A percentile compares a stretch with the other conserved stretches of the same genome.
phyloP scores from a whole-genome alignment of 176 grass and related monocot genomes.

The Carex scoparia region DNA sequence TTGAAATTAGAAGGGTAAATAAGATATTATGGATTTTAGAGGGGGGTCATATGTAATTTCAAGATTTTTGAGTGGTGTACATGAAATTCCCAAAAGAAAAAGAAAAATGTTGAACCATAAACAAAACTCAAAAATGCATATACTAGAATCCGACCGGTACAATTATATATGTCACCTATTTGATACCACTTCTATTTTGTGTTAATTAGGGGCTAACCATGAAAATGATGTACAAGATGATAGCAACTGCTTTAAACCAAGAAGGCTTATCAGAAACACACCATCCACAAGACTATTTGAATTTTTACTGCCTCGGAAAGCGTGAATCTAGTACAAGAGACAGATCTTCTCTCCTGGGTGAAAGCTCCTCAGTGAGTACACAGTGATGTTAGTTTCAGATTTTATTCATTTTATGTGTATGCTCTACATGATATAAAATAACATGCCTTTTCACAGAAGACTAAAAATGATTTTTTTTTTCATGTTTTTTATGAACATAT shows the following conservation, averaged over 20 bases:
- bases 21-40: too few relatives aligned
- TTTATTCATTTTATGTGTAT: neutral
- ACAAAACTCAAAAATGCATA: neutral
- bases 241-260: constrained; percentile 36
- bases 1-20: too few relatives aligned
- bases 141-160: neutral
- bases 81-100: neutral
- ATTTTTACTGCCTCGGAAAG: constrained; percentile 61
- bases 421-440: neutral
- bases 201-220: constrained; percentile 44
- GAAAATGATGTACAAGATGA: constrained; percentile 51
- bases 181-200: neutral
- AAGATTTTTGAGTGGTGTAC: too few relatives aligned
- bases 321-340: constrained; percentile 26
- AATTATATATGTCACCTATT: neutral
- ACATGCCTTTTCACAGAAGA: neutral
- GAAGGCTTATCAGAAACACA: constrained; percentile 29
- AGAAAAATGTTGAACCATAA: neutral
- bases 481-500: neutral
- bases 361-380: constrained; percentile 29
- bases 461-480: too few relatives aligned
- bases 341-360: constrained; percentile 17
- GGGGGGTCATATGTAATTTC: neutral
- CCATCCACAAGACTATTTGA: constrained; percentile 54
- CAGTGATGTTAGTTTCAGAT: neutral